phyloP scores from a whole-genome alignment of 2,329 filamentous ascomycete species.

The Calonectria pseudoturangicola region DNA sequence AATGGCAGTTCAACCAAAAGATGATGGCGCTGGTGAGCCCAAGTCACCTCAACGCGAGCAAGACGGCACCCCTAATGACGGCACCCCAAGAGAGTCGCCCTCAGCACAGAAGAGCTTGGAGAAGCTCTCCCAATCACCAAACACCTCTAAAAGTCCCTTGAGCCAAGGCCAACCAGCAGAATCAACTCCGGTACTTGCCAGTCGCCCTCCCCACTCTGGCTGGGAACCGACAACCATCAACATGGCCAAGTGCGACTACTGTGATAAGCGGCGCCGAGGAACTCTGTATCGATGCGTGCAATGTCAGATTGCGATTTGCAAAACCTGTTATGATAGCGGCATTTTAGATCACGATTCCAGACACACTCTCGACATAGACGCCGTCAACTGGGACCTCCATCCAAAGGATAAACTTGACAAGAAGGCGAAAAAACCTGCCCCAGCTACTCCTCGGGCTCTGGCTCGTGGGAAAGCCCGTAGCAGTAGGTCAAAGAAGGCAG shows the following conservation, averaged over 20 bases:
- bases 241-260: constrained; percentile 45
- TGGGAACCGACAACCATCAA: constrained; percentile 38
- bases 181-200: neutral
- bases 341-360: constrained; percentile 31
- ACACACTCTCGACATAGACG: constrained; percentile 31
- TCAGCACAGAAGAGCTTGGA: neutral
- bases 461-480: constrained; percentile 1
- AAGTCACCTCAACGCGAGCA: neutral
- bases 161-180: neutral
- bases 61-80: neutral
- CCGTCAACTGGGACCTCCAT: constrained; percentile 37
- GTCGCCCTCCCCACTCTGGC: constrained; percentile 30
- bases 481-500: neutral
- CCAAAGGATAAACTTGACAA: constrained; percentile 8
- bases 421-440: neutral
- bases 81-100: neutral
- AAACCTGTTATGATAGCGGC: constrained; percentile 27
- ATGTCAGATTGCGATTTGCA: constrained; percentile 39
- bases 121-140: neutral
- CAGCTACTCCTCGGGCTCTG: neutral
- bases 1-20: constrained; percentile 14
- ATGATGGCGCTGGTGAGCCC: neutral
- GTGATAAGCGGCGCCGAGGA: constrained; percentile 28
- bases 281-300: constrained; percentile 34
- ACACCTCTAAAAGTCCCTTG: neutral